phyloP scores from a whole-genome alignment of 768 basidiomycete genomes.

The Leccinum fibrillosum region DNA sequence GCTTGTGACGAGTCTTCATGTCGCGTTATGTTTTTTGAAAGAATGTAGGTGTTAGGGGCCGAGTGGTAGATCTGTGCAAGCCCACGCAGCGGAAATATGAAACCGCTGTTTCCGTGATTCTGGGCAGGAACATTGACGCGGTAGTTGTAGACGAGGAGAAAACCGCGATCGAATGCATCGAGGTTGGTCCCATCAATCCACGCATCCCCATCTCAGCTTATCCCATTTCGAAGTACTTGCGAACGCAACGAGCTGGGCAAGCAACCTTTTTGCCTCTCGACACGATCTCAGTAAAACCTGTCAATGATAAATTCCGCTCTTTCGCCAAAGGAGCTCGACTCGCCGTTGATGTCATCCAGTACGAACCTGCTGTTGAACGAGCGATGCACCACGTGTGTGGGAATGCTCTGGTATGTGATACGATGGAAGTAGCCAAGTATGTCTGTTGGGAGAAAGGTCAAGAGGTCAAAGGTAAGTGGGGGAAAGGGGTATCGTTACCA shows the following conservation, averaged over 20 bases:
- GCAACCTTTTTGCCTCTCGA: constrained; percentile 99
- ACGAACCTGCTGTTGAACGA: constrained; percentile 80
- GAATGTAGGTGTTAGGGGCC: constrained; percentile 77
- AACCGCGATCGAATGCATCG: constrained; percentile 96
- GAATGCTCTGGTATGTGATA: constrained; percentile 92
- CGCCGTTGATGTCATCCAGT: constrained; percentile 83
- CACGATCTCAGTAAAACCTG: constrained; percentile 89
- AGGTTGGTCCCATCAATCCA: constrained; percentile 45
- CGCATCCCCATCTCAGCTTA: not conserved
- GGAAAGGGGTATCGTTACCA: constrained; percentile 40
- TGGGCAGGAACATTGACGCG: constrained; percentile 93
- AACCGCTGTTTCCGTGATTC: constrained; percentile 83
- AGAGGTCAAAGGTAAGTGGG: constrained; percentile 85
- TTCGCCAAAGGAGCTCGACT: constrained; percentile 85
- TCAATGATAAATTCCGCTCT: constrained; percentile 92
- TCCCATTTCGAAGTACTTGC: constrained; percentile 68
- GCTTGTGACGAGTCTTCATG: not conserved
- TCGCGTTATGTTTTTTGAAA: not conserved
- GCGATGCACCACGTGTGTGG: constrained; percentile 98
- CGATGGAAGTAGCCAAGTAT: constrained; percentile 87
- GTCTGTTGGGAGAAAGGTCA: constrained; percentile 94
- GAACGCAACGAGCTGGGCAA: constrained; percentile 90
- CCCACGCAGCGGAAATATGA: constrained; percentile 92
- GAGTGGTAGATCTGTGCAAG: constrained; percentile 92
- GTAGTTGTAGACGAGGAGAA: constrained; percentile 97